phyloP scores from a whole-genome alignment of 805 yeast species.

The Ogataea pignaliae region DNA sequence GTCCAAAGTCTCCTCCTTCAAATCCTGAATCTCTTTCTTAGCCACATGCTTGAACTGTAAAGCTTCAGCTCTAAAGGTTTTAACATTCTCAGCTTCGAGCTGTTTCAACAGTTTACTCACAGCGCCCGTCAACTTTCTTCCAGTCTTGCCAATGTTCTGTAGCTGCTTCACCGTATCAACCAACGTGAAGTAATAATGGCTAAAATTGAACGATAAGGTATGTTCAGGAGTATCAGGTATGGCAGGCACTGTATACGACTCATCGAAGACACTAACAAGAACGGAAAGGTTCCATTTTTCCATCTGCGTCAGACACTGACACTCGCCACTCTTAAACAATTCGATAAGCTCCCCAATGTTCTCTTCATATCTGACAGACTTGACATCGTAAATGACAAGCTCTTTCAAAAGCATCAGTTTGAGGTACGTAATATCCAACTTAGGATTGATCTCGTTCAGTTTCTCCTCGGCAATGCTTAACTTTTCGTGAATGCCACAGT shows the following conservation, averaged over 20 bases:
- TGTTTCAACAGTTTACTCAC: neutral
- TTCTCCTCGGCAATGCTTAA: conserved; percentile 14
- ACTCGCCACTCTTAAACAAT: conserved; percentile 1
- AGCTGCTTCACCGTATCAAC: conserved; percentile 21
- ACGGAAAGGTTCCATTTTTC: conserved; percentile 33
- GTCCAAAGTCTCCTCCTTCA: conserved; percentile 2
- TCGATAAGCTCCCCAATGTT: conserved; percentile 12
- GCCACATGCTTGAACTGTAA: conserved; percentile 14
- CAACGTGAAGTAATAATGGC: conserved; percentile 18
- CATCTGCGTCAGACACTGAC: conserved; percentile 29
- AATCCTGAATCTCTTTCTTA: conserved; percentile 7
- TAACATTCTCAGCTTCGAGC: conserved; percentile 1
- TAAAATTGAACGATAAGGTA: conserved; percentile 17
- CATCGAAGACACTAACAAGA: too few species aligned
- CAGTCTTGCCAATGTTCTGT: conserved; percentile 4
- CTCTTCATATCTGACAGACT: conserved; percentile 24
- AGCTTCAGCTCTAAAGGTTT: conserved; percentile 11
- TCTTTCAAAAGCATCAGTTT: conserved; percentile 36
- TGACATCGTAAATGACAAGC: conserved; percentile 32
- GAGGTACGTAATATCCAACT: conserved; percentile 27
- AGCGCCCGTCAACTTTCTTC: neutral
- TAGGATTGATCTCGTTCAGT: conserved; percentile 22
- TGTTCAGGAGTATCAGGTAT: conserved; percentile 13
- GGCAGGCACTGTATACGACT: too few species aligned
- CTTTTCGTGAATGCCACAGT: conserved; percentile 38